Base-by-base conservation (phyloP, 2,329 filamentous ascomycete genomes). In the Calonectria pseudoturangicola region DNA sequence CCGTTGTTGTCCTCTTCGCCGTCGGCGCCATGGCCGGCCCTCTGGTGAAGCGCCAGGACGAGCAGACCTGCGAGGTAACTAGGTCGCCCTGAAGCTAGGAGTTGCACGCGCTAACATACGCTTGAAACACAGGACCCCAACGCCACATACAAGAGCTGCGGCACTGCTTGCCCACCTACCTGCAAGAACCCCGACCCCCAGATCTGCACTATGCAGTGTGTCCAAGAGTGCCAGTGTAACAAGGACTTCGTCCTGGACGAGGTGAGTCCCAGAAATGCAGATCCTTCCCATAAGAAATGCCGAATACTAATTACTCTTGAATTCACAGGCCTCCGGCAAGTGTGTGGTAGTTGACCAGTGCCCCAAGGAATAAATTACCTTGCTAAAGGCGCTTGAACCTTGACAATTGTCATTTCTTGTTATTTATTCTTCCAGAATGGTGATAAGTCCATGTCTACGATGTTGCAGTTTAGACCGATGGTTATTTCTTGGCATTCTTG, bases 91-190 rank as follows among this genome's bases (percentile, higher is more conserved):
- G 33, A 36, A 12, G 7, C 2, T 16, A 13, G 7, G 33, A 1
- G 21, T 39, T 41, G 13, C 54, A 18, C 4, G n/a, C 54, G 54
- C 54, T 60, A 60, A 60, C 54, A 15, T 9, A 15, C 18, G 54
- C 18, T 27, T 41, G 54, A 60, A 60, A 60, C 33, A 15, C 50
- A 60, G 54, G 54, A 60, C 13, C 33, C 33, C 51, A 58, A 60
- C 54, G 33, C 54, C 21, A 41, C 54, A 27, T 60, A 18, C 54
- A 58, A 58, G 12, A 12, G 13, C 12, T 58, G 54, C 54, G 54
- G 54, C 54, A 58, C 33, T 9, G 33, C 54, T 58, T 58, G 54
- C 33, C 33, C 33, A 8, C n/a, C 12, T 16, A 41, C 54, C 21
- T 60, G 54, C 54, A 18, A 10, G 21, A 16, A 2, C 3, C 54